A percentile compares a stretch with the other conserved stretches of the same genome.
These are phyloP conservation scores for Chloropicon primus DNA, from an alignment of 139 green algal genomes.

Conservation along the genomic window DNA sequence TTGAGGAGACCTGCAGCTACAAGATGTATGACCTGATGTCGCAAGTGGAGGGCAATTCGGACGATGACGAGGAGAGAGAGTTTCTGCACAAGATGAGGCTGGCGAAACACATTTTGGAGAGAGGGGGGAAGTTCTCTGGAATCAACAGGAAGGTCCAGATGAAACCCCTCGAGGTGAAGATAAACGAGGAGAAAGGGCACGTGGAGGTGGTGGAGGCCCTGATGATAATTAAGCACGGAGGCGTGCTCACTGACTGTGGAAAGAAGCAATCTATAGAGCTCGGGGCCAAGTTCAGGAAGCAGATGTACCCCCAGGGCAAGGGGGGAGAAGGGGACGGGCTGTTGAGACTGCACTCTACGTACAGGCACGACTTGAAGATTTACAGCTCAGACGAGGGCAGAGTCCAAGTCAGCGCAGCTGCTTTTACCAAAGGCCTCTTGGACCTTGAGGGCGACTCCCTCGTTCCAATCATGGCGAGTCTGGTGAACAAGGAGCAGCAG, in stretches of 20 bases:
- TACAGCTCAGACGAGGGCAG: slow-evolving; percentile 82
- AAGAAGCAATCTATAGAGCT: slow-evolving; percentile 65
- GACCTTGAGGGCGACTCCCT: slow-evolving; percentile 1
- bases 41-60: neutral
- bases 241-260: slow-evolving; percentile 74
- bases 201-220: slow-evolving; percentile 25
- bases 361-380: slow-evolving; percentile 98
- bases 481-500: slow-evolving; percentile 1
- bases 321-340: slow-evolving; percentile 53
- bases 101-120: slow-evolving; percentile 51
- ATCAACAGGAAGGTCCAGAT: slow-evolving; percentile 98
- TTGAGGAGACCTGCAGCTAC: slow-evolving; percentile 5
- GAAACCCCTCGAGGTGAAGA: slow-evolving; percentile 53
- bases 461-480: neutral
- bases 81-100: slow-evolving; percentile 76
- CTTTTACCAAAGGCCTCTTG: slow-evolving; percentile 1
- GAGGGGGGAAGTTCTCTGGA: slow-evolving; percentile 72
- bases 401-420: slow-evolving; percentile 11
- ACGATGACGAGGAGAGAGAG: slow-evolving; percentile 36
- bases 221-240: slow-evolving; percentile 76
- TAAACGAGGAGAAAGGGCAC: slow-evolving; percentile 8
- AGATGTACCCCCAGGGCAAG: slow-evolving; percentile 78
- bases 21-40: neutral
- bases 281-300: slow-evolving; percentile 74
- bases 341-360: slow-evolving; percentile 92